Evolutionary conservation across 345 rosid genomes (phyloP), one percentile per base, ranked within the genome.

Genomic region (Eutrema heterophyllum): DNA sequence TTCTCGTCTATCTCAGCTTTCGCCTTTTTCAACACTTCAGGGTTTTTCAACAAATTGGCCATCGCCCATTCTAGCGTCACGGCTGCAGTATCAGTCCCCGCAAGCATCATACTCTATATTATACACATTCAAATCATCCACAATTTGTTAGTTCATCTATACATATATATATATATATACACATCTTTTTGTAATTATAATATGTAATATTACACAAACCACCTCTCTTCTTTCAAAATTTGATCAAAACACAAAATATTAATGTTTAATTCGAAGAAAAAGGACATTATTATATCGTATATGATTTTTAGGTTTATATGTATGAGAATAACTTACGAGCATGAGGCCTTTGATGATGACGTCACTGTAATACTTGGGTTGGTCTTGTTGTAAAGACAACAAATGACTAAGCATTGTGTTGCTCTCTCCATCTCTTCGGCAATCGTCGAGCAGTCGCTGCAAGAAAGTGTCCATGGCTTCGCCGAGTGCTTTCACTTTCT

Each of bases 31-130:
- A 84, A 26, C 3, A 52, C 68, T 4, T 33, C 30, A 5, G 89
- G 86, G 5, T 78, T 57, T 41, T 74, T 86, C 27, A 79, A 50
- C 11, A 86, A 54, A 49, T 54, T 78, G 2, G 87, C 33, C 85
- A 88, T 77, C 9, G 87, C 87, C 93, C 93, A 86, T 72, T 83
- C 87, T 36, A 88, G 21, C 2, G 90, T 83, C 24, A 86, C 71
- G 1, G 87, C 68, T 1, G 83, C n/a, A 0, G 90, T 82, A 7
- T 84, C 85, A 0, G 88, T 82, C 13, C 90, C 88, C 0, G 86
- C 92, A 1, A 81, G 13, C 50, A 87, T 18, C 68, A 84, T 75
- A 3, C 56, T 39, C 88, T 83, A 45, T 5, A 55, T 14, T 7
- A 55, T 16, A 7, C 27, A 50, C 57, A 70, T 76, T 41, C 21